phyloP scores from a whole-genome alignment of 257 asterid species.

The Solanum sparsipilum region DNA sequence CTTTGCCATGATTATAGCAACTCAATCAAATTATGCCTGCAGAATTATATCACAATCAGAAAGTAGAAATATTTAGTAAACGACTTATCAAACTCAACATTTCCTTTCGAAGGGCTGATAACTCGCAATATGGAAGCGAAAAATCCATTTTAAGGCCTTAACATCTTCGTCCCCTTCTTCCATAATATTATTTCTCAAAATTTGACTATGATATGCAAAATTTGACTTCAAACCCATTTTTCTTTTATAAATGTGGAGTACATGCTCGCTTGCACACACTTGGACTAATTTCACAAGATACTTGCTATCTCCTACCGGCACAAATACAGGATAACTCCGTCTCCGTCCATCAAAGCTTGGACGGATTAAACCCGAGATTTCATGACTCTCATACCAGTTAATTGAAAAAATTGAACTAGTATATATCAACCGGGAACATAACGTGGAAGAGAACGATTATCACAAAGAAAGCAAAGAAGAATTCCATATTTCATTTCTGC shows the following conservation, averaged over 20 bases:
- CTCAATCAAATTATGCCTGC: background rate
- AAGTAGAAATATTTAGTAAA: background rate
- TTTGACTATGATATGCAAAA: background rate
- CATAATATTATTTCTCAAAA: background rate
- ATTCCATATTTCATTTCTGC: background rate
- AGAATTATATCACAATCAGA: background rate
- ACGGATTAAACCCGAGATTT: background rate
- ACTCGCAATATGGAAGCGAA: background rate
- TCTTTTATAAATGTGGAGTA: background rate
- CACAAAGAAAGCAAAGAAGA: background rate
- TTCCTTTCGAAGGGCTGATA: background rate
- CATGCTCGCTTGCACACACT: background rate
- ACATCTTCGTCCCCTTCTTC: background rate
- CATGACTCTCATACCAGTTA: background rate
- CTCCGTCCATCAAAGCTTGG: background rate
- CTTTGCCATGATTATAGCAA: slow-evolving; percentile 37
- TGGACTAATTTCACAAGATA: background rate
- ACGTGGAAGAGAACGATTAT: background rate
- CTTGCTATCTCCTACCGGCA: background rate
- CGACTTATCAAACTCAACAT: background rate
- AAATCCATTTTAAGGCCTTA: background rate
- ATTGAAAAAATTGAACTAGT: background rate
- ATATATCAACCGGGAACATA: background rate
- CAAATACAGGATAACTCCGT: background rate
- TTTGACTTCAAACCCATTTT: background rate